Base-by-base conservation (phyloP, 495 filamentous ascomycete genomes). In the Aspergillus sclerotioniger region DNA sequence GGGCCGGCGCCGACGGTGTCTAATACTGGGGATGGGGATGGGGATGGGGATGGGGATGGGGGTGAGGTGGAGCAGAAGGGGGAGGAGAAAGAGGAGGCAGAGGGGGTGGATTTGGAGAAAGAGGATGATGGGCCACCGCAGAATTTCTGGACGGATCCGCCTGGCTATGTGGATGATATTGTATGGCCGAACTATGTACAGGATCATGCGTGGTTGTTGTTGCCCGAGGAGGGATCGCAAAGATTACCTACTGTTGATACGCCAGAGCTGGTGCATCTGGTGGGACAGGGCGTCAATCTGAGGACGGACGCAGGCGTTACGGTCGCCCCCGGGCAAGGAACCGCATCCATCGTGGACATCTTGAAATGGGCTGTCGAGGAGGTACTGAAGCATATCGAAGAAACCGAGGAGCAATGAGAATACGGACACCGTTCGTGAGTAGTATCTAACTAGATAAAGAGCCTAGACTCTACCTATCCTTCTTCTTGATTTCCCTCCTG, bases 121-220 rank as follows among this genome's bases (percentile, higher is more conserved):
- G 72, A 75, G 47, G 71, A 73, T 65, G 71, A 76, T 65, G 65
- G 67, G 12, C 67, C 76, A 13, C 70, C 84, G 9, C 83, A 85
- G 69, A 92, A 92, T 15, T 97, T 96, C 75, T 98, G 93, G 94
- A 80, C 83, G 17, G 94, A 98, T 69, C 94, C 94, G 2, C 89
- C 89, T 1, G 92, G 90, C 0, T 98, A 97, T 72, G 91, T 97
- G 46, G 94, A 98, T 63, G 81, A 88, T 72, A 81, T 98, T 55
- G 94, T 98, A 3, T 98, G 94, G 94, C 92, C 92, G 28, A 89
- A 91, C 59, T 98, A 96, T 69, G 90, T 88, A 19, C 76, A 78
- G 62, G 81, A 88, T 68, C 91, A 98, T 75, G 69, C 74, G 54
- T 91, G 86, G 76, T 71, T 97, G 62, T 89, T 96, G 69, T 62